Evolutionary conservation across 108 stramenopile species (phyloP), one percentile per base, ranked within the genome.

Genomic region (Pseudonitzschia multiseries): DNA sequence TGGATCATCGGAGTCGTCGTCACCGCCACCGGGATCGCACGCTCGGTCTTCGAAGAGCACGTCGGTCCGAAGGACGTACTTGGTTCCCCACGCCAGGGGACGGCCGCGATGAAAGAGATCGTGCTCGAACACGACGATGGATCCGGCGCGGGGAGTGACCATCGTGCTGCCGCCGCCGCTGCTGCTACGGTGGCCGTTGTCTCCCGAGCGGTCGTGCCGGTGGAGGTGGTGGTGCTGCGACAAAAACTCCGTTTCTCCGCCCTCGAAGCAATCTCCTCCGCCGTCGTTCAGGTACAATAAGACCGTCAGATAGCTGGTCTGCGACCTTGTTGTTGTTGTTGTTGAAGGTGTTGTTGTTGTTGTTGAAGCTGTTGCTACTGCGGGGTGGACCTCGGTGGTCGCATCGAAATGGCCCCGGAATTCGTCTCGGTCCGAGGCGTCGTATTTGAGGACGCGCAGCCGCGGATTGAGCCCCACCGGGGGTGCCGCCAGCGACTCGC

Each of bases 391-490:
- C 20, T 56, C 69, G 26, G 91, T 93, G 27, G 89, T 90, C 0
- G 91, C 91, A 79, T 93, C 91, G 69, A 86, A 93, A 61, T 93
- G 91, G 13, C 87, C 80, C 17, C 70, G 44, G 70, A 93, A 93
- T 20, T 74, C 71, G 76, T 93, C 91, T 33, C 82, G 57, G 65
- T 93, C 91, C 0, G 22, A 1, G 29, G 86, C 79, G 84, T 93
- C 89, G 66, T 93, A 93, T 42, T 76, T 51, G 20, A 93, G 61
- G 6, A 93, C 84, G 10, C 91, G 87, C 17, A 93, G 54, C 54
- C 87, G 72, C 6, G 91, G 89, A 80, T 93, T 90, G 57, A 93
- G 76, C 26, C 89, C 86, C 20, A 70, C 18, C 9, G 85, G 83
- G 20, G 76, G 68, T 8, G 71, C 70, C 40, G 63, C 83, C 9